Conservation (phyloP, 768 basidiomycete genomes). For the Ramaria sp. region DNA sequence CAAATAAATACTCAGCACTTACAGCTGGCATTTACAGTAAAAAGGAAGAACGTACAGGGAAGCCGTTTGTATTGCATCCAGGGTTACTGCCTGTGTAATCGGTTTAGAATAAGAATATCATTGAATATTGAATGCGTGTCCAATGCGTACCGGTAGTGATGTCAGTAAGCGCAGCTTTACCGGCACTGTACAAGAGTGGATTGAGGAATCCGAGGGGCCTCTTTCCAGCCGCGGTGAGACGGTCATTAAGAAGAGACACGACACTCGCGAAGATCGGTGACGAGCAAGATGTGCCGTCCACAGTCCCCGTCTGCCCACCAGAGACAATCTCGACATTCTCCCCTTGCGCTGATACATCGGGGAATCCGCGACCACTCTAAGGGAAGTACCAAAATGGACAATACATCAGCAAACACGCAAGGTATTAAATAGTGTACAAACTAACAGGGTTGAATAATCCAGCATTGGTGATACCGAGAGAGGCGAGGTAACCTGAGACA, state of each 20-base stretch:
- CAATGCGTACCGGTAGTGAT: conserved; percentile 12
- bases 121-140: too few species aligned
- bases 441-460: conserved; percentile 17
- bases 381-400: neutral
- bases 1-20: too few species aligned
- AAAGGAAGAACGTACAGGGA: neutral
- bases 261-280: conserved; percentile 22
- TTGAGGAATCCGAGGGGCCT: conserved; percentile 14
- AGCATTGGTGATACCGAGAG: conserved; percentile 14
- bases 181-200: conserved; percentile 12
- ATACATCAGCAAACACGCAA: neutral
- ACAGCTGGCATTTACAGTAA: too few species aligned
- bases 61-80: conserved; percentile 4
- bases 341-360: conserved; percentile 15
- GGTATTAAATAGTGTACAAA: neutral
- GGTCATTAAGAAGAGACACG: conserved; percentile 22
- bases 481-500: conserved; percentile 20
- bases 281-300: conserved; percentile 11
- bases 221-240: conserved; percentile 16
- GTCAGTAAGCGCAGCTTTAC: conserved; percentile 18
- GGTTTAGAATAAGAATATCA: too few species aligned
- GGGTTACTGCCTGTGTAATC: conserved; percentile 2
- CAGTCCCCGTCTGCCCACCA: conserved; percentile 11
- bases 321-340: conserved; percentile 21
- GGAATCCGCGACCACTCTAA: conserved; percentile 13